phyloP scores from a whole-genome alignment of 1,139 yeast genomes.

The Geotrichum phurueaensis region DNA sequence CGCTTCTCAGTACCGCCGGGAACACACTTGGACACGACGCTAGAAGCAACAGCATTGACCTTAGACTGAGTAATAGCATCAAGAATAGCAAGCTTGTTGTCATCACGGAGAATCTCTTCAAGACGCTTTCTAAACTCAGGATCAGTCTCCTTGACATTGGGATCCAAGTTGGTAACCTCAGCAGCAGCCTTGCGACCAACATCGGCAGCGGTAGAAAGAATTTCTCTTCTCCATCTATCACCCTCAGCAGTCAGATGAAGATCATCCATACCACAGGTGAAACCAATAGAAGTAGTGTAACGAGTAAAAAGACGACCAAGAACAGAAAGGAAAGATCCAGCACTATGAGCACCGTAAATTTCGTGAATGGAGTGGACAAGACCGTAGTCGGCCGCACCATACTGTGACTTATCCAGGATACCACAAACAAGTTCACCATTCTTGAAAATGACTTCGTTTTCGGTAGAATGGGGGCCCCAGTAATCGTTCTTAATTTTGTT shows the following conservation, averaged over 20 bases:
- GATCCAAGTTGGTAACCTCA: conserved; percentile 82
- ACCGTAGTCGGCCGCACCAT: conserved; percentile 97
- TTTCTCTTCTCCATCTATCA: conserved; percentile 79
- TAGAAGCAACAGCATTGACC: conserved; percentile 85
- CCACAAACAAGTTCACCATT: conserved; percentile 89
- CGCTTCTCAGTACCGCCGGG: conserved; percentile 94
- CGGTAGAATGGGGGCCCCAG: conserved; percentile 82
- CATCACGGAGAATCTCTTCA: conserved; percentile 93
- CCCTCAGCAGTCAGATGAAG: conserved; percentile 88
- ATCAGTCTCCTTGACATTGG: conserved; percentile 49
- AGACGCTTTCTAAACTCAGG: conserved; percentile 80
- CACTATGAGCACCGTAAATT: conserved; percentile 84
- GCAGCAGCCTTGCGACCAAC: conserved; percentile 89
- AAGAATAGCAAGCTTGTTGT: conserved; percentile 80
- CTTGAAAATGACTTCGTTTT: conserved; percentile 77
- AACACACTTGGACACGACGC: conserved; percentile 88
- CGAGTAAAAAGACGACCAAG: conserved; percentile 92
- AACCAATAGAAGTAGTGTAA: conserved; percentile 85
- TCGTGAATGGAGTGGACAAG: conserved; percentile 94
- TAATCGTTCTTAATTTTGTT: conserved; percentile 92
- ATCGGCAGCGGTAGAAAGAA: conserved; percentile 68
- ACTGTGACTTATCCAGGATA: conserved; percentile 94
- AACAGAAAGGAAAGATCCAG: conserved; percentile 84
- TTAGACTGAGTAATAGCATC: conserved; percentile 96
- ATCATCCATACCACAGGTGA: conserved; percentile 99